phyloP scores from a whole-genome alignment of 192 early-diverging fungal genomes.

The Coemansia sp. region DNA sequence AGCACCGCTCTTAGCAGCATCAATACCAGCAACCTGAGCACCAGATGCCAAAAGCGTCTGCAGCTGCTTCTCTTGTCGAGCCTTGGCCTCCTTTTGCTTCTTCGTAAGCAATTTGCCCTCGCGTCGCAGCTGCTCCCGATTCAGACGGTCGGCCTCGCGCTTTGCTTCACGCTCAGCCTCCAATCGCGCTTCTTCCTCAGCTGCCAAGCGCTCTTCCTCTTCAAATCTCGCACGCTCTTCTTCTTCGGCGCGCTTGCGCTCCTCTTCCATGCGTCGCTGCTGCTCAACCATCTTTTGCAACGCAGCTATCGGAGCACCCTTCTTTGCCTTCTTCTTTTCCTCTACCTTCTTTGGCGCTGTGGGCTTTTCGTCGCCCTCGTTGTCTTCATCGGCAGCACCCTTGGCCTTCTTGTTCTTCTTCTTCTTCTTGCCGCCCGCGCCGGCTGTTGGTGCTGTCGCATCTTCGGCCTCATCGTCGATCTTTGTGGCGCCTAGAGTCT shows the following conservation, averaged over 20 bases:
- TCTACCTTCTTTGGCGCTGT: slow-evolving; percentile 15
- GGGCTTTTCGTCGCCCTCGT: slow-evolving; percentile 3
- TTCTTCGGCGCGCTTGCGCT: slow-evolving; percentile 74
- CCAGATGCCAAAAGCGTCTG: slow-evolving; percentile 78
- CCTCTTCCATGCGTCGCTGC: slow-evolving; percentile 65
- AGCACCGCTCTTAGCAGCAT: slow-evolving; percentile 10
- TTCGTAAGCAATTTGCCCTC: slow-evolving; percentile 92
- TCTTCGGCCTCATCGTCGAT: slow-evolving; percentile 17
- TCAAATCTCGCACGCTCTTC: slow-evolving; percentile 64
- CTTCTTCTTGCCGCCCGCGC: slow-evolving; percentile 47
- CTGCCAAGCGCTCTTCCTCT: slow-evolving; percentile 65
- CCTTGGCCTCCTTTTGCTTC: slow-evolving; percentile 85
- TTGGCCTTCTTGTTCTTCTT: slow-evolving; percentile 58
- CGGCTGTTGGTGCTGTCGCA: slow-evolving; percentile 4
- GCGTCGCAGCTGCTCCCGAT: slow-evolving; percentile 87
- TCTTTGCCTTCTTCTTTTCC: slow-evolving; percentile 40
- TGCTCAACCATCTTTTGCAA: slow-evolving; percentile 60
- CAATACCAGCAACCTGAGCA: slow-evolving; percentile 64
- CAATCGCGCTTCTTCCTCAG: slow-evolving; percentile 66
- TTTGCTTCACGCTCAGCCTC: slow-evolving; percentile 72
- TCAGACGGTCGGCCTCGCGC: slow-evolving; percentile 73
- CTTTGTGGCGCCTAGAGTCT: slow-evolving; percentile 18
- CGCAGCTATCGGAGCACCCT: slow-evolving; percentile 39
- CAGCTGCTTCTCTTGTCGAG: slow-evolving; percentile 64
- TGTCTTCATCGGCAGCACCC: slow-evolving; percentile 29